phyloP scores from a whole-genome alignment of 1,284 basidiomycete species.

The Rhodotorula sp. region DNA sequence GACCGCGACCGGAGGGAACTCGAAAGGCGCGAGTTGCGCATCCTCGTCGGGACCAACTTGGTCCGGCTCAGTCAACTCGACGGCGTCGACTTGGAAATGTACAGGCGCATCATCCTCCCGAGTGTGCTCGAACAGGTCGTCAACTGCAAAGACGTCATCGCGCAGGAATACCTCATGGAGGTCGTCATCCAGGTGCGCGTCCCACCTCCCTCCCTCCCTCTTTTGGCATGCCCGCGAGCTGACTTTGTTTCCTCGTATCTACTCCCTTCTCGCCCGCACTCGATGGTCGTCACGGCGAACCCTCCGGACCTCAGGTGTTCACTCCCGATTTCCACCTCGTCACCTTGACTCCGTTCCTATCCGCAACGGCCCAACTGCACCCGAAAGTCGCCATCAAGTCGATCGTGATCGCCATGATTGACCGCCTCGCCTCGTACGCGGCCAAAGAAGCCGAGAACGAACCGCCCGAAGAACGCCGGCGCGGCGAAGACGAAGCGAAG shows the following conservation, averaged over 20 bases:
- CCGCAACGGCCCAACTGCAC: constrained; percentile 87
- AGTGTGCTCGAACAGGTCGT: constrained; percentile 91
- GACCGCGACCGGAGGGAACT: constrained; percentile 93
- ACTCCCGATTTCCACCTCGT: constrained; percentile 95
- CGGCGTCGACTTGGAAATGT: constrained; percentile 88
- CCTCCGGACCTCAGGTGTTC: constrained; percentile 65
- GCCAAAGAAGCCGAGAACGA: constrained; percentile 90
- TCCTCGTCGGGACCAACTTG: constrained; percentile 91
- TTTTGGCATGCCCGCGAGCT: too few species aligned
- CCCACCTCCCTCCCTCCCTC: background rate
- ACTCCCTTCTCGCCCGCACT: background rate
- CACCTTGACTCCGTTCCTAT: constrained; percentile 85
- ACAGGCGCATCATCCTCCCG: constrained; percentile 76
- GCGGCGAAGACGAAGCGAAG: constrained; percentile 85
- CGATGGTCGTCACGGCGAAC: background rate
- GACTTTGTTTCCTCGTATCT: too few species aligned
- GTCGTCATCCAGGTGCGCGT: constrained; percentile 82
- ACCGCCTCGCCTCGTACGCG: constrained; percentile 88
- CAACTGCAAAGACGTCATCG: constrained; percentile 93
- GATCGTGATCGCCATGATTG: constrained; percentile 92
- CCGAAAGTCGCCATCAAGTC: constrained; percentile 95
- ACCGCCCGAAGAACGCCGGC: constrained; percentile 83
- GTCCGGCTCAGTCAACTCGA: constrained; percentile 89
- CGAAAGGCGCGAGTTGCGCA: constrained; percentile 86
- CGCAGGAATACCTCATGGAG: constrained; percentile 97